Evolutionary conservation across 371 early-diverging fungal species (phyloP), one percentile per base, ranked within the genome.

Genomic region (Mucor indicus): DNA sequence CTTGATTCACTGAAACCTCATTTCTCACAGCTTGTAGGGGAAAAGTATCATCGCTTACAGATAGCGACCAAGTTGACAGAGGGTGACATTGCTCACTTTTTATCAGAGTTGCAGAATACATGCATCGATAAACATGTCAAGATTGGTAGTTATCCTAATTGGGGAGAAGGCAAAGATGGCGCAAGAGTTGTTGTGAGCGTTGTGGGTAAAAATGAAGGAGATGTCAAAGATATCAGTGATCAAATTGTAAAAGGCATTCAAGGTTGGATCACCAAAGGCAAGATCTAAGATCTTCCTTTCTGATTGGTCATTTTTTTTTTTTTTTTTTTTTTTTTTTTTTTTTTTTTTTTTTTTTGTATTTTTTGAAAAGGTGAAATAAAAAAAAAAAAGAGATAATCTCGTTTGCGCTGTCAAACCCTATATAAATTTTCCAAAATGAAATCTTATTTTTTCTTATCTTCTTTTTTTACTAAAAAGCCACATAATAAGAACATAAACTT

Each of bases 61-160:
- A 60, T 89, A 5, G 84, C 69, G 10, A 87, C 87, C 0, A 50
- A 25, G 6, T 33, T 64, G 22, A 51, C 57, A 5, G 89, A 89
- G 51, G 74, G 78, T 2, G 67, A 69, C 13, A 78, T 89, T 38
- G 84, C 86, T 1, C 60, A 58, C 0, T 64, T 52, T 21, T 68
- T 89, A 21, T 61, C 73, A 21, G 38, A 53, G 13, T 27, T 79
- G 11, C 87, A 87, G 54, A 47, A 62, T 4, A 38, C 41, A 12
- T 75, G 72, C 4, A 49, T 44, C 4, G 46, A 46, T 6, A 36
- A 53, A 31, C 23, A 72, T 1, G 57, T 89, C 62, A 84, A 79
- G 46, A 74, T 87, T 38, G 87, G 89, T 13, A 77, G 78, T 23
- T 89, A 89, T 51, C 89, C 89, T 13, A 77, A 77, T 35, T 85